These are phyloP conservation scores for Leccinum subtestaceum DNA, from an alignment of 768 basidiomycete genomes.

Conservation along the genomic window DNA sequence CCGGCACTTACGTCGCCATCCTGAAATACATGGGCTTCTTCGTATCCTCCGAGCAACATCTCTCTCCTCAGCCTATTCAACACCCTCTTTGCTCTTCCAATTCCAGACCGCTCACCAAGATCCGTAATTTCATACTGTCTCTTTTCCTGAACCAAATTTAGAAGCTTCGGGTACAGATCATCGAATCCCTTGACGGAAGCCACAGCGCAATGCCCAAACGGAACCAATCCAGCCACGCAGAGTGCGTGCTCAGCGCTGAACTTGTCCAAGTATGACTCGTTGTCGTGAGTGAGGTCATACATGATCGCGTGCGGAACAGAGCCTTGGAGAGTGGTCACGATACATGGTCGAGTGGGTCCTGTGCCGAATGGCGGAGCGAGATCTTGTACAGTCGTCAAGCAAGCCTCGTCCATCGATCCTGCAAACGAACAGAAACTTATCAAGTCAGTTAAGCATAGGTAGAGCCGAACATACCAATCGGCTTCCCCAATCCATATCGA, in stretches of 20 bases:
- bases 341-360: slow-evolving; percentile 70
- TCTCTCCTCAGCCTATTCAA: slow-evolving; percentile 88
- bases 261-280: slow-evolving; percentile 88
- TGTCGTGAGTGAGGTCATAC: slow-evolving; percentile 97
- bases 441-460: neutral
- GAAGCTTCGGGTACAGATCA: slow-evolving; percentile 92
- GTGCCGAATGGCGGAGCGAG: slow-evolving; percentile 80
- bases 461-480: slow-evolving; percentile 60
- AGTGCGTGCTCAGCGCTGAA: slow-evolving; percentile 92
- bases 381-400: slow-evolving; percentile 72
- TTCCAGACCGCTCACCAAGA: slow-evolving; percentile 53
- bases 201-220: slow-evolving; percentile 84
- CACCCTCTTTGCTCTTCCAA: slow-evolving; percentile 60
- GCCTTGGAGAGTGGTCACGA: slow-evolving; percentile 79
- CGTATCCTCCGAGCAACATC: slow-evolving; percentile 83
- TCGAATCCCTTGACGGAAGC: slow-evolving; percentile 98
- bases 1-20: slow-evolving; percentile 79
- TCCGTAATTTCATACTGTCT: slow-evolving; percentile 72
- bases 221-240: slow-evolving; percentile 89
- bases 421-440: neutral
- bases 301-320: slow-evolving; percentile 89
- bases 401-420: slow-evolving; percentile 94
- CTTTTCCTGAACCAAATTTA: slow-evolving; percentile 85
- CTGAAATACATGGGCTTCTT: slow-evolving; percentile 95
- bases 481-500: slow-evolving; percentile 88